These are phyloP conservation scores for Symbiodinium pilosum DNA, from an alignment of 73 alveolate genomes.

Conservation along the genomic window DNA sequence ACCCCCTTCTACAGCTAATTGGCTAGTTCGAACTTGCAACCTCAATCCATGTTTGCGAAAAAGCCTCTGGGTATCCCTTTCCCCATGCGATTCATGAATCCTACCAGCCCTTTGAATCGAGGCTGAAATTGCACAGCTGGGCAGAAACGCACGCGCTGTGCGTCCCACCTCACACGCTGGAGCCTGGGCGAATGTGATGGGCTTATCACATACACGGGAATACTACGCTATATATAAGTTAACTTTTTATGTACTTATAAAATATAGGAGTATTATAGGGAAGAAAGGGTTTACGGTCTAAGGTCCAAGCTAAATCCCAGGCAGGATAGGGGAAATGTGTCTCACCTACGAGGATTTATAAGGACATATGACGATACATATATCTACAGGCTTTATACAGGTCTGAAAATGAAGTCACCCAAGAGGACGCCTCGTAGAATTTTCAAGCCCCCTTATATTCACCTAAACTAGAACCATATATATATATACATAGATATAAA, in stretches of 20 bases:
- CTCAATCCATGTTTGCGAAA: not conserved
- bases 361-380: not conserved
- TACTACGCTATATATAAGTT: too few relatives aligned
- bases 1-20: too few relatives aligned
- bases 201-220: too few relatives aligned
- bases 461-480: not conserved
- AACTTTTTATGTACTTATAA: too few relatives aligned
- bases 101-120: not conserved
- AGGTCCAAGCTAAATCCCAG: too few relatives aligned
- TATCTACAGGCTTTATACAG: not conserved
- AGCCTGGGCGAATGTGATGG: not conserved
- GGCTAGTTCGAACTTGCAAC: too few relatives aligned
- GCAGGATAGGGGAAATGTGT: too few relatives aligned
- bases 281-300: too few relatives aligned
- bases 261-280: too few relatives aligned
- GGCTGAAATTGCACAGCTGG: not conserved
- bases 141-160: not conserved
- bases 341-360: not conserved
- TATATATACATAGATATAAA: too few relatives aligned
- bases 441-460: not conserved
- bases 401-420: too few relatives aligned
- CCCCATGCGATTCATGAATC: not conserved
- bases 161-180: not conserved
- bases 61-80: not conserved
- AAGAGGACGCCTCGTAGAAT: not conserved